phyloP scores from a whole-genome alignment of 1,139 yeast genomes.

The Kodamaea ohmeri region DNA sequence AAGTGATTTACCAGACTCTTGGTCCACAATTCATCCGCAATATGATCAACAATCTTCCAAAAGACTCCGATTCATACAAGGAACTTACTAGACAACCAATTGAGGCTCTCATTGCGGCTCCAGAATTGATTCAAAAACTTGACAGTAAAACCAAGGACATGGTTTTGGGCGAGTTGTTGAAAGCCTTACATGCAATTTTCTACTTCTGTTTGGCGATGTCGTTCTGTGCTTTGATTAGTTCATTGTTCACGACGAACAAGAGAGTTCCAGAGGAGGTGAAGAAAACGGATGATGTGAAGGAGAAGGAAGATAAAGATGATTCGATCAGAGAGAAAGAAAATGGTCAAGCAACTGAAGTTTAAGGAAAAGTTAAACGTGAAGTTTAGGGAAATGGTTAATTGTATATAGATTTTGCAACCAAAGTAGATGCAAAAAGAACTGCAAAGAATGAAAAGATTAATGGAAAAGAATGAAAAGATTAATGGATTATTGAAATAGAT shows the following conservation, averaged over 20 bases:
- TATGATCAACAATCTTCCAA: conserved; percentile 16
- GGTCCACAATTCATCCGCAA: conserved; percentile 10
- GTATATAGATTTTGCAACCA: too few species aligned
- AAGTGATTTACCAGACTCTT: conserved; percentile 32
- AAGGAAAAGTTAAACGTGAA: background rate
- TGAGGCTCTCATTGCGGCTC: conserved; percentile 5
- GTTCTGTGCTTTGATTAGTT: conserved; percentile 26
- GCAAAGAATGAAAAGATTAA: too few species aligned
- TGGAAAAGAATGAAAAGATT: too few species aligned
- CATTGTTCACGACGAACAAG: conserved; percentile 34
- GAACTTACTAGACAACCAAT: conserved; percentile 20
- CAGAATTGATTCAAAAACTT: conserved; percentile 16
- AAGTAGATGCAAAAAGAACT: too few species aligned
- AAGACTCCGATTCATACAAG: conserved; percentile 17
- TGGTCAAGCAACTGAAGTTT: too few species aligned
- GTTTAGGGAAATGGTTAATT: background rate
- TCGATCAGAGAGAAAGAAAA: background rate
- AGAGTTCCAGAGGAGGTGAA: conserved; percentile 27
- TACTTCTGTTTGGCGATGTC: conserved; percentile 38
- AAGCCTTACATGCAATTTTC: conserved; percentile 37
- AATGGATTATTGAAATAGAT: too few species aligned
- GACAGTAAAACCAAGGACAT: conserved; percentile 20
- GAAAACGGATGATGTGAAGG: background rate
- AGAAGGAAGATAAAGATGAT: background rate
- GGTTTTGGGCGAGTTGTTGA: conserved; percentile 33